These are phyloP conservation scores for Nidula niveotomentosa DNA, from an alignment of 1,284 basidiomycete species.

Conservation along the genomic window DNA sequence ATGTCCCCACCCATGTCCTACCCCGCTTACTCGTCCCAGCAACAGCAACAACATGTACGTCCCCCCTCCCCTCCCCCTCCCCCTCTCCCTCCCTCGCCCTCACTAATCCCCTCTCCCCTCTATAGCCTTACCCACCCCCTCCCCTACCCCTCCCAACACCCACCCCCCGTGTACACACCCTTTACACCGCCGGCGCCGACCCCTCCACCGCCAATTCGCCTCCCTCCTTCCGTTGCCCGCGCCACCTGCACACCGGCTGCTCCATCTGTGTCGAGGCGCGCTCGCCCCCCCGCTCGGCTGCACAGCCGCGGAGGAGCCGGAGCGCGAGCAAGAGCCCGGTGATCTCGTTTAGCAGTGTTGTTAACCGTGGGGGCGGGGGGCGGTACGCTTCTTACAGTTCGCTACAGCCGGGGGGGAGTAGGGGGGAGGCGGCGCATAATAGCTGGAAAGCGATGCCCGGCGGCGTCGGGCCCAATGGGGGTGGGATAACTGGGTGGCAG, in stretches of 20 bases:
- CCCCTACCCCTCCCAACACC: slow-evolving; percentile 16
- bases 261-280: slow-evolving; percentile 71
- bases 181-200: slow-evolving; percentile 64
- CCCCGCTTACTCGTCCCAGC: neutral
- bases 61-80: slow-evolving; percentile 2
- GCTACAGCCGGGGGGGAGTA: neutral
- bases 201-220: slow-evolving; percentile 63
- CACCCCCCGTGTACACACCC: slow-evolving; percentile 40
- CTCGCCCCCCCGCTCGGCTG: slow-evolving; percentile 14
- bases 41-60: slow-evolving; percentile 6
- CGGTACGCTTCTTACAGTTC: no score
- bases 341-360: no score
- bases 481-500: slow-evolving; percentile 66
- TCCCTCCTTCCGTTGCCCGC: slow-evolving; percentile 63
- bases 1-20: neutral
- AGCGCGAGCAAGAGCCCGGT: no score
- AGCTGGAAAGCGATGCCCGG: slow-evolving; percentile 28
- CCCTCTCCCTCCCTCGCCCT: slow-evolving; percentile 1
- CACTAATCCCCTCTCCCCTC: neutral
- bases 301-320: neutral
- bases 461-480: slow-evolving; percentile 26
- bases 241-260: slow-evolving; percentile 70
- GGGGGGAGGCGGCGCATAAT: slow-evolving; percentile 2
- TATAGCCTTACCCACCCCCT: slow-evolving; percentile 3
- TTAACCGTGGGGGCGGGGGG: no score